These are phyloP conservation scores for Diplodia mutila DNA, from an alignment of 2,329 filamentous ascomycete species.

Conservation along the genomic window DNA sequence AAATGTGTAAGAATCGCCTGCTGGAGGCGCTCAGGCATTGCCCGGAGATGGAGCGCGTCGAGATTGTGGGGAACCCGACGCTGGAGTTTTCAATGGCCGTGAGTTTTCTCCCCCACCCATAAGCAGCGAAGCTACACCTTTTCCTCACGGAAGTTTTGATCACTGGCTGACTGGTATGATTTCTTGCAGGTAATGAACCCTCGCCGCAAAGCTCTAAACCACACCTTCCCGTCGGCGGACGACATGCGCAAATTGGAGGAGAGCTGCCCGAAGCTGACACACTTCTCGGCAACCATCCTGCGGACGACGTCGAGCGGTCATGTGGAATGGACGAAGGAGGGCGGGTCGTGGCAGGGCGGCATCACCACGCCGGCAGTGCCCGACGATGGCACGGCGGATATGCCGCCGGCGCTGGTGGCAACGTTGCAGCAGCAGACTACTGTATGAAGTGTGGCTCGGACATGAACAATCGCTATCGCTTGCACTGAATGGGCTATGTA, in stretches of 20 bases:
- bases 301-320: conserved; percentile 39
- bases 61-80: conserved; percentile 45
- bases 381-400: conserved; percentile 1
- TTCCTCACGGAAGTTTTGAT: too few relatives aligned
- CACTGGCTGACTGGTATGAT: not conserved
- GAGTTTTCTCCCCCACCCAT: conserved; percentile 17
- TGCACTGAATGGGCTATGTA: not conserved
- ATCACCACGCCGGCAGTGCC: conserved; percentile 12
- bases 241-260: conserved; percentile 40
- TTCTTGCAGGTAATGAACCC: conserved; percentile 34
- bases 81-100: conserved; percentile 45
- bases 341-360: conserved; percentile 28
- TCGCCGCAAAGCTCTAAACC: conserved; percentile 33
- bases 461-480: not conserved
- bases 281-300: conserved; percentile 44
- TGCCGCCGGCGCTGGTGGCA: conserved; percentile 15
- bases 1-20: conserved; percentile 41
- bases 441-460: not conserved
- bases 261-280: conserved; percentile 41
- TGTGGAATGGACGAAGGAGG: conserved; percentile 40
- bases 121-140: too few relatives aligned
- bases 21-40: conserved; percentile 37
- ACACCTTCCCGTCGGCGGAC: conserved; percentile 39
- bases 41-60: conserved; percentile 44
- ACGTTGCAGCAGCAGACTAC: conserved; percentile 3